Conservation (phyloP, 345 rosid genomes). For the Melastoma malabathricum region DNA sequence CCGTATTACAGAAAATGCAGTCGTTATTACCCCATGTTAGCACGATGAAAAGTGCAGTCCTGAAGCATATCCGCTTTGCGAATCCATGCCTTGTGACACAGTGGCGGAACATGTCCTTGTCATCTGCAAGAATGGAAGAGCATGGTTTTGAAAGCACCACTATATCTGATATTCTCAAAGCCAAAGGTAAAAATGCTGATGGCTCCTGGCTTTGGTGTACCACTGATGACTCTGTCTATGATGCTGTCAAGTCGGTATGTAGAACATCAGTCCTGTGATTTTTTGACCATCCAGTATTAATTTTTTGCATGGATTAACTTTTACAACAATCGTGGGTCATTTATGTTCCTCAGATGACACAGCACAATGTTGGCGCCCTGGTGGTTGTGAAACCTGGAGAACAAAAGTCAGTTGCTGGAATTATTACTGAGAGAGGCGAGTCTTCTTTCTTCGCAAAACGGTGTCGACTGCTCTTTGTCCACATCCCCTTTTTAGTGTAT, state of each 20-base stretch:
- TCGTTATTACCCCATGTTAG: conserved; percentile 6
- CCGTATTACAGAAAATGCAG: background rate
- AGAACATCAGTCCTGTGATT: too few relatives aligned
- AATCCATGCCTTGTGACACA: conserved; percentile 40
- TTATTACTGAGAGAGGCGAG: conserved; percentile 91
- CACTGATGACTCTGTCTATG: conserved; percentile 72
- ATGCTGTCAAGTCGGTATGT: conserved; percentile 90
- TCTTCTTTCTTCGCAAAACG: too few relatives aligned
- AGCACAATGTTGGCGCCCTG: conserved; percentile 92
- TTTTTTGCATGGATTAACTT: too few relatives aligned
- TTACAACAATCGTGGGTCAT: background rate
- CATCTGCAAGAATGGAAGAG: conserved; percentile 72
- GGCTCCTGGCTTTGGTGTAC: conserved; percentile 99
- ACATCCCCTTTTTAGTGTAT: too few relatives aligned
- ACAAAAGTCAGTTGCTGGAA: conserved; percentile 82
- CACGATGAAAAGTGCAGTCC: conserved; percentile 31
- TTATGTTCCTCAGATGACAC: conserved; percentile 61
- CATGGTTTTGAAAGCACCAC: conserved; percentile 89
- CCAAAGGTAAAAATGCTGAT: conserved; percentile 79
- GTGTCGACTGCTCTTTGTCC: too few relatives aligned
- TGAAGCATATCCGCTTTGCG: conserved; percentile 48
- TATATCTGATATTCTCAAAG: conserved; percentile 61
- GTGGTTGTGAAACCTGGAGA: conserved; percentile 91
- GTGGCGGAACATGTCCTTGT: conserved; percentile 41
- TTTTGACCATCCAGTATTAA: too few relatives aligned